Evolutionary conservation across 129 eudicot genomes (phyloP), one percentile per base, ranked within the genome.

Genomic region (Helichrysum umbraculigerum): DNA sequence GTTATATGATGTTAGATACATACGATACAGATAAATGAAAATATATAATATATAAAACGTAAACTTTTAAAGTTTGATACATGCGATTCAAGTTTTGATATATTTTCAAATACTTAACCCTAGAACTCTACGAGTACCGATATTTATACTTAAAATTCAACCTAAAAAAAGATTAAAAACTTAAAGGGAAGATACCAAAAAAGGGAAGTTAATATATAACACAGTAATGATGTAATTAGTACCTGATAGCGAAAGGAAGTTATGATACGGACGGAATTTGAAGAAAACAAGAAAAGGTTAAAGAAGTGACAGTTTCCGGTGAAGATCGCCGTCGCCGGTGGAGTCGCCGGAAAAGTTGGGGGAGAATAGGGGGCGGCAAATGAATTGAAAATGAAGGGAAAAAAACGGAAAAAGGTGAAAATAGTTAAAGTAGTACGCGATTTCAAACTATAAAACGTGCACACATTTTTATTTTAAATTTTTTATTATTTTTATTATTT

Each of bases 381-480:
- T 10, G 73, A 79, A 37, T 79, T 72, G 78, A 66, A 57, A 74
- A 80, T 30, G 50, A 67, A 80, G 75, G 30, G 33, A 22, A 74
- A 22, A 74, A 22, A 56, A 47, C 15, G 62, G 69, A 44, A 73
- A 80, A 70, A 70, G 64, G 69, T 34, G 2, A 34, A 56, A 77
- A 63, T 56, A 20, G 10, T 8, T 8, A 47, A 8, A 17, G 21
- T 19, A 56, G 9, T 63, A 19, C 4, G 71, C 6, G 75, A 73
- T 44, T 80, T 80, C 58, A 80, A 80, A 80, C 76, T 67, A 74
- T 19, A 58, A 80, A 74, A 80, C 84, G 76, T 74, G 84, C 71
- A 21, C 65, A 19, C 72, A 41, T 9, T 41, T 41, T 41, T 41
- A 9, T n/a, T n/a, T n/a, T n/a, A n/a, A n/a, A n/a, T n/a, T n/a